Conservation (phyloP, 345 rosid genomes). For the Salix suchowensis region DNA sequence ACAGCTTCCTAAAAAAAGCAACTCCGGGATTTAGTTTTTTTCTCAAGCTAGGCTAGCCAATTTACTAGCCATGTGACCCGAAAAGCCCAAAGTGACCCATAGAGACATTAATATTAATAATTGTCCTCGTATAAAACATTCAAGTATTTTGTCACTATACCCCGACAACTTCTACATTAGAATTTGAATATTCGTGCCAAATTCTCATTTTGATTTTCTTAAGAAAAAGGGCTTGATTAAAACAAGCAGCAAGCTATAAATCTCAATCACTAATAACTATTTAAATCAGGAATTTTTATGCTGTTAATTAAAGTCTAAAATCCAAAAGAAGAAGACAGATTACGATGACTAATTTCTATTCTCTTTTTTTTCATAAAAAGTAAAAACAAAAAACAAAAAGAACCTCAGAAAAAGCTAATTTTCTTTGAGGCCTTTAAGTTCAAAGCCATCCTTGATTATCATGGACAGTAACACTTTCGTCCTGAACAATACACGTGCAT, state of each 20-base stretch:
- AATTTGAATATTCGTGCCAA: neutral
- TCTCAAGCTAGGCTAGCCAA: neutral
- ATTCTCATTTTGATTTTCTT: neutral
- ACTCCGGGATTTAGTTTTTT: neutral
- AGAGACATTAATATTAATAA: neutral
- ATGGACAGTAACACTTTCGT: neutral
- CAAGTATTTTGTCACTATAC: neutral
- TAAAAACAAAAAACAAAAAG: neutral
- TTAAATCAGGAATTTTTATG: neutral
- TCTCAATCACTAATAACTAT: neutral
- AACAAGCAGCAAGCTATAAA: neutral
- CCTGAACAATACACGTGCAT: neutral
- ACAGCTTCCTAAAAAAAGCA: conserved; percentile 54
- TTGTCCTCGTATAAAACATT: neutral
- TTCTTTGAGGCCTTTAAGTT: neutral
- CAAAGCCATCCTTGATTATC: neutral
- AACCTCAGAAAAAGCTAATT: neutral
- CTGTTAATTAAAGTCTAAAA: neutral
- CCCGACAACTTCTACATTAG: neutral
- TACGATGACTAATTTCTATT: neutral
- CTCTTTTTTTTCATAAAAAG: neutral
- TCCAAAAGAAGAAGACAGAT: neutral
- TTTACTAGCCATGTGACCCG: neutral
- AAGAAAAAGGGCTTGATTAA: neutral
- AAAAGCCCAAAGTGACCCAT: neutral